phyloP scores from a whole-genome alignment of 306 rosid genomes.

The Glycine latifolia region DNA sequence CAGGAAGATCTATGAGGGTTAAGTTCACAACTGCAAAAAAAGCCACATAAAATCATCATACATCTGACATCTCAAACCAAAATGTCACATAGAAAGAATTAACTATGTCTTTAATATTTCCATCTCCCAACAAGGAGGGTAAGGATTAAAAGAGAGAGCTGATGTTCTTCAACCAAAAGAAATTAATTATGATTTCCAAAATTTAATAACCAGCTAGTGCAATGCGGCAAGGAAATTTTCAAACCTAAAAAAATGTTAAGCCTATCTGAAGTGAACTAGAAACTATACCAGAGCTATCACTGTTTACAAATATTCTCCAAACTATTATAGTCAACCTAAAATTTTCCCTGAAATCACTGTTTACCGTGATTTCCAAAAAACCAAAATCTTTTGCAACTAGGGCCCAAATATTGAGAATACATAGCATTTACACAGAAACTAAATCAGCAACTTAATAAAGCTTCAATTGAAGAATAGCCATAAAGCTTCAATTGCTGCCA shows the following conservation, averaged over 20 bases:
- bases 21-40: slow-evolving; percentile 92
- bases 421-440: too few relatives aligned
- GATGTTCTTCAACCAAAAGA: slow-evolving; percentile 6
- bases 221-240: slow-evolving; percentile 4
- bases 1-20: slow-evolving; percentile 98
- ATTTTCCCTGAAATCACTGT: neutral
- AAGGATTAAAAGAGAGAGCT: slow-evolving; percentile 19
- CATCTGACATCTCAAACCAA: slow-evolving; percentile 38
- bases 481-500: neutral
- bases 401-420: too few relatives aligned
- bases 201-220: slow-evolving; percentile 32
- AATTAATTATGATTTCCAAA: slow-evolving; percentile 12
- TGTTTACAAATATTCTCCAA: neutral
- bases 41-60: slow-evolving; percentile 44
- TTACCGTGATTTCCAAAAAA: neutral
- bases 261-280: neutral
- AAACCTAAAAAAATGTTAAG: slow-evolving; percentile 5
- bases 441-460: neutral
- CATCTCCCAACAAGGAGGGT: slow-evolving; percentile 4
- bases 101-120: slow-evolving; percentile 10
- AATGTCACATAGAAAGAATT: slow-evolving; percentile 22
- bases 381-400: too few relatives aligned
- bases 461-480: neutral
- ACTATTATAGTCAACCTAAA: neutral
- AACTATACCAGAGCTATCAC: neutral